A percentile compares a stretch with the other conserved stretches of the same genome.
These are phyloP conservation scores for Galerina marginata DNA, from an alignment of 768 basidiomycete genomes.

Conservation along the genomic window DNA sequence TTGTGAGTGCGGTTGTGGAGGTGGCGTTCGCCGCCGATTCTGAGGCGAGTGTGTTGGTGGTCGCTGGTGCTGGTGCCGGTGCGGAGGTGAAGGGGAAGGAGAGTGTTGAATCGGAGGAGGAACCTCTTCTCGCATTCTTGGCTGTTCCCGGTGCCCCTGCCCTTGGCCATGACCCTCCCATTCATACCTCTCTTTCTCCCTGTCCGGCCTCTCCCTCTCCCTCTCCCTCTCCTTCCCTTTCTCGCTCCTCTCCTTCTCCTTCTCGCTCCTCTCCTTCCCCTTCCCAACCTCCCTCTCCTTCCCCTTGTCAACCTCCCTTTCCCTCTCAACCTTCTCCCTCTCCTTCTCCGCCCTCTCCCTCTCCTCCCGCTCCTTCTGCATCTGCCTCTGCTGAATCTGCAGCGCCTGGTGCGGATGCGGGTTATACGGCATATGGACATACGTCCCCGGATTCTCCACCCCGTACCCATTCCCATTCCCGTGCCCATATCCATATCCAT, in stretches of 20 bases:
- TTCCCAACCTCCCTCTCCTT: not conserved
- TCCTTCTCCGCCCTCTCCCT: constrained; percentile 3
- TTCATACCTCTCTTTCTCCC: not conserved
- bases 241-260: not conserved
- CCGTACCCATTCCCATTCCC: not conserved
- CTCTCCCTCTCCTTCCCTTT: not conserved
- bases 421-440: constrained; percentile 6
- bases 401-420: constrained; percentile 13
- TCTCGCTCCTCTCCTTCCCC: not conserved
- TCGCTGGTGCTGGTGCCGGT: too few relatives aligned
- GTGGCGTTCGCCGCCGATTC: not conserved
- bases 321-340: not conserved
- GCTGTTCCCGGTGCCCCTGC: too few relatives aligned
- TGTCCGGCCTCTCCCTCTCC: not conserved
- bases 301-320: not conserved
- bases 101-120: not conserved
- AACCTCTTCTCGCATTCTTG: too few relatives aligned
- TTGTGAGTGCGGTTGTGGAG: not conserved
- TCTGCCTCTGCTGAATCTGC: not conserved
- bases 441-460: not conserved
- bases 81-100: not conserved
- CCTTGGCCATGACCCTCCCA: not conserved
- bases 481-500: not conserved
- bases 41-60: not conserved
- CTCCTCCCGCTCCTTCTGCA: constrained; percentile 5